Evolutionary conservation across 2,329 filamentous ascomycete genomes (phyloP), one percentile per base, ranked within the genome.

Genomic region (Apiospora koreana): DNA sequence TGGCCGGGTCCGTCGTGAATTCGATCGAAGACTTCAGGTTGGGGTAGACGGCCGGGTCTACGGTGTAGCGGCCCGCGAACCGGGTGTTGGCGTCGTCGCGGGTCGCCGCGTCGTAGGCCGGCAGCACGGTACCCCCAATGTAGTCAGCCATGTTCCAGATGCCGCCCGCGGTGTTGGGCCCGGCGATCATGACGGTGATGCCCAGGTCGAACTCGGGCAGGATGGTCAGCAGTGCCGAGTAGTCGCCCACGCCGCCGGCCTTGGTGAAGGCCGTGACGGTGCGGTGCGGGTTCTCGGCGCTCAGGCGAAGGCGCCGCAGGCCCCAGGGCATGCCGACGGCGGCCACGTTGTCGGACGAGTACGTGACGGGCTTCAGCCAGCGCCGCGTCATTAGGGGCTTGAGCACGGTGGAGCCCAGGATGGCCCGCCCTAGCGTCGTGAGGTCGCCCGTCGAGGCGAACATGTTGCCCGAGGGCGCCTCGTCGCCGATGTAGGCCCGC

Each of bases 121-220:
- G 78, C 5, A 81, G 73, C 54, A 77, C 77, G 0, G 76, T 77
- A 62, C 73, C 72, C 3, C 77, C 77, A 7, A 81, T 68, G 10
- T 75, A 71, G 68, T 81, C 79, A 48, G 79, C 78, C 28, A 81
- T 74, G 72, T 71, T 71, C 71, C 77, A 78, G 12, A 73, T 72
- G 3, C 80, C 69, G 10, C 72, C 73, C 1, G 74, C 28, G 3
- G 79, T 77, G 0, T 75, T 31, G 12, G 77, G 74, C 23, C 79
- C 79, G 3, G 80, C 79, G 6, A 75, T 74, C 48, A 79, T 68
- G 70, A 81, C 71, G 41, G 74, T 74, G 74, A 80, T 78, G 66
- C 80, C 79, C 35, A 81, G 76, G 71, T 79, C 75, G 67, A 80
- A 77, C 54, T 81, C 80, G 9, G 79, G 80, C 31, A 81, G 77